Conservation (phyloP, 768 basidiomycete genomes). For the Hygrocybe coccinea region DNA sequence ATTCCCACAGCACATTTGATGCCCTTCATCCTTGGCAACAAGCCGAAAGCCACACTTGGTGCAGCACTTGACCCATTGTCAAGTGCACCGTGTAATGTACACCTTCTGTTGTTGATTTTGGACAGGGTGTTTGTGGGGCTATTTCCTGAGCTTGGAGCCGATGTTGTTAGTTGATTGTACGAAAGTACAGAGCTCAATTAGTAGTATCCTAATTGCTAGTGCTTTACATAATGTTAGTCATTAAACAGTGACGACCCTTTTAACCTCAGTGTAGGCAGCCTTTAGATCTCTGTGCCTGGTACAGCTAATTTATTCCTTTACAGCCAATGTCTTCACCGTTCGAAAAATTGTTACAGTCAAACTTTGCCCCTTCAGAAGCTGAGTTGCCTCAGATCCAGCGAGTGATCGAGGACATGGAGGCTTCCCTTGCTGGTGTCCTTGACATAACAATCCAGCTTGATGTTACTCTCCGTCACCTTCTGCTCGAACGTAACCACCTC, state of each 20-base stretch:
- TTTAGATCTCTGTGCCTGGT: too few relatives aligned
- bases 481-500: background rate
- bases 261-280: too few relatives aligned
- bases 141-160: constrained; percentile 64
- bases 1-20: constrained; percentile 36
- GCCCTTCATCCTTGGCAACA: constrained; percentile 52
- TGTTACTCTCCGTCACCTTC: too few relatives aligned
- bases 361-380: background rate
- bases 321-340: background rate
- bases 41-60: constrained; percentile 44
- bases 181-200: too few relatives aligned
- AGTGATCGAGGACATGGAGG: background rate
- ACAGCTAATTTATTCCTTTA: background rate
- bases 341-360: background rate
- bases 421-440: background rate
- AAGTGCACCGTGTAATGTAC: constrained; percentile 68
- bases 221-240: too few relatives aligned
- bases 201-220: too few relatives aligned
- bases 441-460: too few relatives aligned
- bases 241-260: too few relatives aligned
- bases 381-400: background rate
- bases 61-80: constrained; percentile 58
- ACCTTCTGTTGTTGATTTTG: constrained; percentile 67
- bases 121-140: constrained; percentile 66
- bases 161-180: background rate